These are phyloP conservation scores for Musa acuminata DNA, from an alignment of 176 grass and related monocot genomes.

Conservation along the genomic window DNA sequence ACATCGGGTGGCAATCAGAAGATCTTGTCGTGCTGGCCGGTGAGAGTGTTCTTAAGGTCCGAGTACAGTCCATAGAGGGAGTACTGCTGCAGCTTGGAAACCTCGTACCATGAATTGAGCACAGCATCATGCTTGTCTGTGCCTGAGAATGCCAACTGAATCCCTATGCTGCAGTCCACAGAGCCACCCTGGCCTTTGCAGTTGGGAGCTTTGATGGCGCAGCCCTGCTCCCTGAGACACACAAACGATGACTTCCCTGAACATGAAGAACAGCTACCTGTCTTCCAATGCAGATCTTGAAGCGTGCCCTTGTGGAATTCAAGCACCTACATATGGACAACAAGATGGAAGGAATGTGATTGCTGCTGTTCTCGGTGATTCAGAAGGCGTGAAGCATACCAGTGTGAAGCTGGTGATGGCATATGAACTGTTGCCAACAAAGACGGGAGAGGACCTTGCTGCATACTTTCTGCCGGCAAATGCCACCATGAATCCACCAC, in stretches of 20 bases:
- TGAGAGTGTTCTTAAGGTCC: slow-evolving; percentile 59
- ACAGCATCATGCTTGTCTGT: slow-evolving; percentile 73
- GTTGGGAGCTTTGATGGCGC: slow-evolving; percentile 34
- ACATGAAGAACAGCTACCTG: slow-evolving; percentile 51
- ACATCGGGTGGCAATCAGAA: slow-evolving; percentile 27
- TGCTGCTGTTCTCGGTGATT: not conserved
- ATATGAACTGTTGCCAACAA: slow-evolving; percentile 44
- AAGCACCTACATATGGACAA: slow-evolving; percentile 33
- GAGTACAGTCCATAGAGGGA: slow-evolving; percentile 69
- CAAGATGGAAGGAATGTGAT: not conserved
- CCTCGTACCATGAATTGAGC: slow-evolving; percentile 94
- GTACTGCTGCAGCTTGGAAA: slow-evolving; percentile 83
- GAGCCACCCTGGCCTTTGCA: slow-evolving; percentile 53
- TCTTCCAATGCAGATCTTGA: slow-evolving; percentile 78
- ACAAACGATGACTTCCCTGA: slow-evolving; percentile 38
- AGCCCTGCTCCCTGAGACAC: slow-evolving; percentile 53
- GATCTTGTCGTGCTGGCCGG: slow-evolving; percentile 40
- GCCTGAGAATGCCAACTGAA: slow-evolving; percentile 82
- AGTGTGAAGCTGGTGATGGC: slow-evolving; percentile 69
- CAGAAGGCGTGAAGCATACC: slow-evolving; percentile 25
- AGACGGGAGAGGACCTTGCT: slow-evolving; percentile 53
- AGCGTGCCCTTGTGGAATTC: slow-evolving; percentile 88
- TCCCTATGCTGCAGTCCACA: slow-evolving; percentile 55
- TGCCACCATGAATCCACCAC: slow-evolving; percentile 67
- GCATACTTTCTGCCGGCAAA: slow-evolving; percentile 81